phyloP scores from a whole-genome alignment of 2,329 filamentous ascomycete species.

The Alternaria novae-zelandiae region DNA sequence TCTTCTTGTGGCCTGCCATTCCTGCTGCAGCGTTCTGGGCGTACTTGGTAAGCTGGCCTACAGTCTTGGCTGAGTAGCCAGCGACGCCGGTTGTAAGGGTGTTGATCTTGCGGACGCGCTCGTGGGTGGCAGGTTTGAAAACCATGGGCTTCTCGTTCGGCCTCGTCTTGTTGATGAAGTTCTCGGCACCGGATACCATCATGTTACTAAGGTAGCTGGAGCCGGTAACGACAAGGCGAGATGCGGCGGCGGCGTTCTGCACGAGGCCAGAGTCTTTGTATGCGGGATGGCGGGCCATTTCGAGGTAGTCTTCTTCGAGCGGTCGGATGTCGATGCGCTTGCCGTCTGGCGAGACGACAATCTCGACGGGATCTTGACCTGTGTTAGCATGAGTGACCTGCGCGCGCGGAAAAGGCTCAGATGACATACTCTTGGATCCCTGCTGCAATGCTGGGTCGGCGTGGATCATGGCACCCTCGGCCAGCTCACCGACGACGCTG shows the following conservation, averaged over 20 bases:
- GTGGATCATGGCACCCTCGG: constrained; percentile 79
- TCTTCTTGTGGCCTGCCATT: constrained; percentile 68
- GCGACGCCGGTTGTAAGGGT: constrained; percentile 82
- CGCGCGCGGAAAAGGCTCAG: neutral
- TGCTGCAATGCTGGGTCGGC: constrained; percentile 77
- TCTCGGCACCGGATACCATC: constrained; percentile 78
- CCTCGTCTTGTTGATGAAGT: constrained; percentile 79
- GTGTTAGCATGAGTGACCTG: constrained; percentile 30
- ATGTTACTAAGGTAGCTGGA: constrained; percentile 80
- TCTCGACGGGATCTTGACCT: constrained; percentile 74
- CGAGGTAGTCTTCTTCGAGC: constrained; percentile 72
- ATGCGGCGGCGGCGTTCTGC: constrained; percentile 84
- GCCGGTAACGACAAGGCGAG: constrained; percentile 88
- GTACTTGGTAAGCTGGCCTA: constrained; percentile 80
- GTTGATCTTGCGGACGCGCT: constrained; percentile 86
- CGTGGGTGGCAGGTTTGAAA: constrained; percentile 84
- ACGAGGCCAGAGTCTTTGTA: constrained; percentile 89
- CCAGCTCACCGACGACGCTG: constrained; percentile 89
- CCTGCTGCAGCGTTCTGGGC: constrained; percentile 89
- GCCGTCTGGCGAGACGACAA: constrained; percentile 73
- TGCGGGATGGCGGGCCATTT: constrained; percentile 83
- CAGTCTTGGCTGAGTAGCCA: constrained; percentile 80
- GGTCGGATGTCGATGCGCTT: constrained; percentile 73
- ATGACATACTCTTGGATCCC: constrained; percentile 82
- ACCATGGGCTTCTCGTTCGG: constrained; percentile 81